A percentile compares a stretch with the other conserved stretches of the same genome.
phyloP scores from a whole-genome alignment of 192 early-diverging fungal species.

The Entomortierella beljakovae region DNA sequence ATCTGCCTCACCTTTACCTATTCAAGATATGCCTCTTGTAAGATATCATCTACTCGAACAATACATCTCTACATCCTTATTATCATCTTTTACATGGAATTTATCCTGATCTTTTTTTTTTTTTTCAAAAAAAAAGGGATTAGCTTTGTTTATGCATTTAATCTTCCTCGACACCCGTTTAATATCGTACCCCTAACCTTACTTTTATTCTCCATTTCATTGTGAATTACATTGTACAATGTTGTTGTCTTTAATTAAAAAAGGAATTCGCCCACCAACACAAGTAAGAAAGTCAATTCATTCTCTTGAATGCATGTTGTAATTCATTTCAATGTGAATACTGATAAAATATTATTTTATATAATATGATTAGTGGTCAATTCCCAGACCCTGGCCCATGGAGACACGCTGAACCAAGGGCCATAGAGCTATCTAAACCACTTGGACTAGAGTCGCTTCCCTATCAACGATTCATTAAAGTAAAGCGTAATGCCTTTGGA shows the following conservation, averaged over 20 bases:
- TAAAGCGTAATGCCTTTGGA: constrained; percentile 76
- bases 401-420: constrained; percentile 73
- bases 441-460: constrained; percentile 81
- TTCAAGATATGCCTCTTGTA: constrained; percentile 31
- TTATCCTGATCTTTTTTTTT: too few relatives aligned
- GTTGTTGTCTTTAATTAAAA: neutral
- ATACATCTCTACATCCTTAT: neutral
- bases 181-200: neutral
- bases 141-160: too few relatives aligned
- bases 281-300: constrained; percentile 49
- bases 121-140: too few relatives aligned
- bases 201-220: neutral
- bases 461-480: constrained; percentile 70
- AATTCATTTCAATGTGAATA: neutral
- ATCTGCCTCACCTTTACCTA: neutral
- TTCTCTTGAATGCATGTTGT: neutral
- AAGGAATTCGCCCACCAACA: constrained; percentile 67
- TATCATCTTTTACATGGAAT: too few relatives aligned
- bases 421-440: constrained; percentile 60
- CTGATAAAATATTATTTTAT: neutral
- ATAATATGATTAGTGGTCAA: constrained; percentile 43
- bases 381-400: constrained; percentile 86
- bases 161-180: too few relatives aligned
- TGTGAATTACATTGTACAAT: neutral
- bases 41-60: too few relatives aligned